Evolutionary conservation across 208 protist species (phyloP), one percentile per base, ranked within the genome.

Genomic region (Plasmodiophora brassicae): DNA sequence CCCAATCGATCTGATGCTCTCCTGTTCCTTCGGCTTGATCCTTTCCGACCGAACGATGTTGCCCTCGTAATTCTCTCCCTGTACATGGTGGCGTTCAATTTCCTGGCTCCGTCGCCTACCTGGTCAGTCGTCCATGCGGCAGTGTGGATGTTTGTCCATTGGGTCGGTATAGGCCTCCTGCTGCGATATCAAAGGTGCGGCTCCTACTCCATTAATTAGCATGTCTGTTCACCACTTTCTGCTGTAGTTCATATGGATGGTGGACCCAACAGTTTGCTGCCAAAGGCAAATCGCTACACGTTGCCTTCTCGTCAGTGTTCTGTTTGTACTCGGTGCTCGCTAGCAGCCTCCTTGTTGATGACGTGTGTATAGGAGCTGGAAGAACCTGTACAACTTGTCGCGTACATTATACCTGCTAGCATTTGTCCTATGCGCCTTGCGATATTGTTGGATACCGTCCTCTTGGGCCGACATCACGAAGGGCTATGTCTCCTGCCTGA

Each of bases 61-160:
- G 5, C 65, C 14, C n/a, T 78, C 5, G n/a, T 78, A 14, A 8
- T 78, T 5, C 5, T 78, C 5, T 36, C n/a, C 5, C 32, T 5
- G 32, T 78, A 78, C n/a, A 78, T 78, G 65, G 41, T 78, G 32
- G n/a, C 65, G 10, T 14, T 78, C 5, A 78, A n/a, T 44, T 38
- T 5, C 5, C 20, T 78, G 65, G 32, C 41, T n/a, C 65, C 65
- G 5, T 78, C 65, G n/a, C 32, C 14, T 44, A 38, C 65, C 32
- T n/a, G 32, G 5, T 78, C 32, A 14, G n/a, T 78, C n/a, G 65
- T 38, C 53, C 94, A 98, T 86, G 92, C 91, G 28, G 85, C 97
- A 0, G 84, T 93, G 44, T 97, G 95, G 96, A 88, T 95, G 22
- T 44, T 94, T 8, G 88, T 96, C 46, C 93, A 96, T 45, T 94